phyloP scores from a whole-genome alignment of 371 early-diverging fungal species.

The Haplosporangium sp. region DNA sequence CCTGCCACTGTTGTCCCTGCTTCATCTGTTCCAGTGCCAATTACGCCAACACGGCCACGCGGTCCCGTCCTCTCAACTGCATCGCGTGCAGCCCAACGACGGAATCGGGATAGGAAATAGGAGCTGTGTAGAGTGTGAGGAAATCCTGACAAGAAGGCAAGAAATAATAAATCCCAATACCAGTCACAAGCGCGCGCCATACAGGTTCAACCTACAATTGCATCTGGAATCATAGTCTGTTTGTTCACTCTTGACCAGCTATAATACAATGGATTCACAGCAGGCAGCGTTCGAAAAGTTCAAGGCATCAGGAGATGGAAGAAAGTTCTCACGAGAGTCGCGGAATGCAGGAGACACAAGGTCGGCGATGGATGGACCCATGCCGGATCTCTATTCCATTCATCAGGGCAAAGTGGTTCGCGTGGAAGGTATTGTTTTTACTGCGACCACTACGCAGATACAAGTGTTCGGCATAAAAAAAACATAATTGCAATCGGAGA shows the following conservation, averaged over 20 bases:
- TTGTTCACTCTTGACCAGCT: background rate
- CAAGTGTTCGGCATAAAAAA: no score
- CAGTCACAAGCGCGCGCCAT: background rate
- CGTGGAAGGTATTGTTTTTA: conserved; percentile 29
- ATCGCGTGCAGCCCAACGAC: conserved; percentile 52
- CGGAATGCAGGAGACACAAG: conserved; percentile 5
- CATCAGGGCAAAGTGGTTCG: conserved; percentile 44
- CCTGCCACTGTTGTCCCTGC: conserved; percentile 27
- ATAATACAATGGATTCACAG: conserved; percentile 41
- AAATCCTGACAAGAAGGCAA: no score
- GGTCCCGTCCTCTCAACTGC: conserved; percentile 51
- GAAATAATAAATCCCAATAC: no score
- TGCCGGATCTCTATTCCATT: conserved; percentile 51
- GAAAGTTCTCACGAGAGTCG: conserved; percentile 6
- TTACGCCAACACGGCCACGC: conserved; percentile 38
- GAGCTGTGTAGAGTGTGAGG: no score
- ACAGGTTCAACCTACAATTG: background rate
- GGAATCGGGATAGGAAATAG: conserved; percentile 27
- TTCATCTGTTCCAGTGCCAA: conserved; percentile 5
- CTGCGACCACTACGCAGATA: no score
- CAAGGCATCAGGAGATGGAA: conserved; percentile 23
- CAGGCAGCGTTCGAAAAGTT: conserved; percentile 52
- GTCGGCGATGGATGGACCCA: conserved; percentile 23
- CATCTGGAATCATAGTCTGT: background rate
- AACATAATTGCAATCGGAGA: no score